Base-by-base conservation (phyloP, 805 yeast species). In the Nakazawaea molendinolei region DNA sequence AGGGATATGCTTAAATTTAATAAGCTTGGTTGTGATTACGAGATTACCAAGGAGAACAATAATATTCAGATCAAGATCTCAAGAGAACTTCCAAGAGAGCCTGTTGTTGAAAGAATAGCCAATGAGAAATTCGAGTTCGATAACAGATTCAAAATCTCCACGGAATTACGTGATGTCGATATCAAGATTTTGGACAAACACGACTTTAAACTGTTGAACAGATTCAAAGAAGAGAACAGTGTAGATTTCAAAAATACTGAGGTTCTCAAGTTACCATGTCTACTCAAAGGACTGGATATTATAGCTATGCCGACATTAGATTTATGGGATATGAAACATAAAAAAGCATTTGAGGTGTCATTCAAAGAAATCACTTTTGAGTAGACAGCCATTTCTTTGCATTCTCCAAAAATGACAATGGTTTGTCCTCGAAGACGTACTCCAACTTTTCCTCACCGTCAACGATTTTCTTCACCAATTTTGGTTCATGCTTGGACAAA, bases 381-480 rank as follows among this genome's bases (percentile, higher is more conserved):
- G 12, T 10, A 21, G 24, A n/a, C 40, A 37, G 21, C 62, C 63
- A 65, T 43, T 60, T 59, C 43, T 51, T 55, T 5, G 72, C 72
- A 43, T 64, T 65, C 38, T 60, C 63, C 54, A 66, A 56, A 38
- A 66, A 66, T 47, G 56, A 24, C 41, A 27, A 32, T 18, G 45
- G 45, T 20, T 45, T 38, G 16, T 43, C 38, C 4, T 71, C 57
- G 52, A 76, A 81, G 38, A 76, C 87, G 34, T 64, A 49, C 44
- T 65, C 65, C 46, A 78, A 86, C 41, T 71, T 68, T 38, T 70
- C 71, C 2, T 64, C 50, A 3, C 74, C 79, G 31, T 65, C 71
- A 7, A 12, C 32, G 4, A 51, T 54, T 32, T 64, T 59, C 17
- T 65, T 73, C 14, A 71, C 69, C 8, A 69, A 48, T 6, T 62